These are phyloP conservation scores for Kwoniella dendrophila DNA, from an alignment of 768 basidiomycete species.

Conservation along the genomic window DNA sequence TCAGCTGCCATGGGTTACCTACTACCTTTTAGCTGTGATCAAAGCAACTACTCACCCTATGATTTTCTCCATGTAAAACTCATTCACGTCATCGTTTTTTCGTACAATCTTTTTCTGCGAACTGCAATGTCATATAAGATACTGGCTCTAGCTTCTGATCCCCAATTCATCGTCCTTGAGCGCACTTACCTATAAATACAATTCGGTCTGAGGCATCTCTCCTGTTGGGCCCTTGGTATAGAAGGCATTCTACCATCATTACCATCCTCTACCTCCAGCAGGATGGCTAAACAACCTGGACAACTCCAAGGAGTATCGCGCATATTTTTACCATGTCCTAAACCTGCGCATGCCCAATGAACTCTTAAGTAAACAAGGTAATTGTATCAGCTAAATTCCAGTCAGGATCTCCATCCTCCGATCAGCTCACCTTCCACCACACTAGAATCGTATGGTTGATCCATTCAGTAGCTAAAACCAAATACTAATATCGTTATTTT, in stretches of 20 bases:
- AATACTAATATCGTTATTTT: not conserved
- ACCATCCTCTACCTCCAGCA: not conserved
- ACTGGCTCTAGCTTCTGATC: not conserved
- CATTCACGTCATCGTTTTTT: slow-evolving; percentile 21
- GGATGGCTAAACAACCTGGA: slow-evolving; percentile 17
- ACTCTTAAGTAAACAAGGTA: slow-evolving; percentile 3
- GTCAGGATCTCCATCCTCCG: not conserved
- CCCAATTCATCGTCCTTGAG: not conserved
- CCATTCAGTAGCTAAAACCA: not conserved
- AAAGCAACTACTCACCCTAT: slow-evolving; percentile 10
- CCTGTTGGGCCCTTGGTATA: slow-evolving; percentile 15
- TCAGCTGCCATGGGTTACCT: not conserved
- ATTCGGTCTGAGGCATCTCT: slow-evolving; percentile 20
- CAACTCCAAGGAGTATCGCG: slow-evolving; percentile 24
- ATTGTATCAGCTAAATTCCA: not conserved
- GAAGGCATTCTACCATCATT: not conserved
- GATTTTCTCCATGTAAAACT: slow-evolving; percentile 23
- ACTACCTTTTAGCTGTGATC: not conserved
- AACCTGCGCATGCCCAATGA: slow-evolving; percentile 29
- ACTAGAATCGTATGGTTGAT: not conserved
- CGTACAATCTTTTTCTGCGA: slow-evolving; percentile 14
- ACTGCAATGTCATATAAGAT: not conserved
- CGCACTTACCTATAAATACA: slow-evolving; percentile 23
- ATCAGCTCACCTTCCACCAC: slow-evolving; percentile 20
- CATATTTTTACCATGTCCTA: slow-evolving; percentile 12